Evolutionary conservation across 2,329 filamentous ascomycete genomes (phyloP).

Genomic region (Trichothecium sympodiale): DNA sequence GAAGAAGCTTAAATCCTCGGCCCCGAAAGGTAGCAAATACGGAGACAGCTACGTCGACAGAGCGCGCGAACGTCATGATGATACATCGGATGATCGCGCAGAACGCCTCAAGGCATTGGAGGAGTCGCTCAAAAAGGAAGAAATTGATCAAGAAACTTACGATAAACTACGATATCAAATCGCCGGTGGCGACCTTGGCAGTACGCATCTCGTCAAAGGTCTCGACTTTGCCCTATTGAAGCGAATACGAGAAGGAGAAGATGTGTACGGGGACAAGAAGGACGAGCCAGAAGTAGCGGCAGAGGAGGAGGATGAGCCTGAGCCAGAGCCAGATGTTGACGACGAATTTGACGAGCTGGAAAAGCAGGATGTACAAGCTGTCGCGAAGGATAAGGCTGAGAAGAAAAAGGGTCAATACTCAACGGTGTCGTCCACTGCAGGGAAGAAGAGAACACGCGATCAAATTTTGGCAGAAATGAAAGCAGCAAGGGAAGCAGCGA

Average conservation of each 20-base stretch:
- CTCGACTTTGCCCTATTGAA: slow-evolving; percentile 75
- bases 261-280: slow-evolving; percentile 40
- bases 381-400: slow-evolving; percentile 36
- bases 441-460: slow-evolving; percentile 52
- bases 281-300: slow-evolving; percentile 12
- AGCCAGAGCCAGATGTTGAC: slow-evolving; percentile 37
- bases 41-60: slow-evolving; percentile 78
- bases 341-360: slow-evolving; percentile 54
- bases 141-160: slow-evolving; percentile 74
- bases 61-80: slow-evolving; percentile 49
- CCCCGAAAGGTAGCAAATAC: slow-evolving; percentile 73
- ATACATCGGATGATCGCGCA: slow-evolving; percentile 42
- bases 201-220: slow-evolving; percentile 84
- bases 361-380: slow-evolving; percentile 39
- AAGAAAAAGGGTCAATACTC: slow-evolving; percentile 53
- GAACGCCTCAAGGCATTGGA: slow-evolving; percentile 68
- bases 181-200: slow-evolving; percentile 67
- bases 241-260: slow-evolving; percentile 56
- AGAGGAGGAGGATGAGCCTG: slow-evolving; percentile 15
- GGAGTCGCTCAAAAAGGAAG: slow-evolving; percentile 67
- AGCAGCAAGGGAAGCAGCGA: slow-evolving; percentile 48
- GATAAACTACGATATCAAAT: slow-evolving; percentile 66
- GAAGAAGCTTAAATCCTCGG: slow-evolving; percentile 69
- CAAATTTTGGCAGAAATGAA: slow-evolving; percentile 59
- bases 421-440: slow-evolving; percentile 36